Conservation (phyloP, 176 grass and related monocot genomes). For the Eleusine indica region DNA sequence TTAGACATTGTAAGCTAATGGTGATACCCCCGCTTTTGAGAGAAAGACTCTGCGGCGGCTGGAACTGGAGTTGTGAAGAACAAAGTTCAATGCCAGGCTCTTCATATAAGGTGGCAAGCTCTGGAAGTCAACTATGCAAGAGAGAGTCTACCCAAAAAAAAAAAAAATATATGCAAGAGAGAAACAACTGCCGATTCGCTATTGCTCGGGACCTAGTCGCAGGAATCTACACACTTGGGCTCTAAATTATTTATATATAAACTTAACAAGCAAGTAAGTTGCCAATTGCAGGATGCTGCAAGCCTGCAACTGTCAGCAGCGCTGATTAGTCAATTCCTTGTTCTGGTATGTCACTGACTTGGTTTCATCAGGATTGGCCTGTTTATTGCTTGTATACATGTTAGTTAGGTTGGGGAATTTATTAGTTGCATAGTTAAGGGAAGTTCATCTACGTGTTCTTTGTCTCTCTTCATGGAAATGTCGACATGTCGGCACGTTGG, state of each 20-base stretch:
- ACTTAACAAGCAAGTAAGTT: neutral
- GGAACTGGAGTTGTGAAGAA: conserved; percentile 10
- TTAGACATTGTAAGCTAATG: conserved; percentile 39
- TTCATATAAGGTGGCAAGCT: conserved; percentile 24
- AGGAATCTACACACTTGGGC: conserved; percentile 14
- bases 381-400: conserved; percentile 26
- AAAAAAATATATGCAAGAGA: neutral
- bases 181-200: neutral
- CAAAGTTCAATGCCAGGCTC: neutral
- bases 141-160: neutral
- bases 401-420: neutral
- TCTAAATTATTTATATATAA: neutral
- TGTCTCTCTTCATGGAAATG: neutral
- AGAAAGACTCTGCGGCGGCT: neutral
- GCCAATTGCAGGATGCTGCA: neutral
- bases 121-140: conserved; percentile 7
- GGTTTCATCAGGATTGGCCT: conserved; percentile 9
- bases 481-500: neutral
- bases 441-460: neutral
- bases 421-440: neutral
- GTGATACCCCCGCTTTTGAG: neutral
- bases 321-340: neutral
- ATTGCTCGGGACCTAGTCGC: conserved; percentile 39
- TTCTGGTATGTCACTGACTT: conserved; percentile 8
- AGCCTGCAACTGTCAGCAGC: neutral